These are phyloP conservation scores for Patellifolia procumbens DNA, from an alignment of 179 eudicot genomes.

Conservation along the genomic window DNA sequence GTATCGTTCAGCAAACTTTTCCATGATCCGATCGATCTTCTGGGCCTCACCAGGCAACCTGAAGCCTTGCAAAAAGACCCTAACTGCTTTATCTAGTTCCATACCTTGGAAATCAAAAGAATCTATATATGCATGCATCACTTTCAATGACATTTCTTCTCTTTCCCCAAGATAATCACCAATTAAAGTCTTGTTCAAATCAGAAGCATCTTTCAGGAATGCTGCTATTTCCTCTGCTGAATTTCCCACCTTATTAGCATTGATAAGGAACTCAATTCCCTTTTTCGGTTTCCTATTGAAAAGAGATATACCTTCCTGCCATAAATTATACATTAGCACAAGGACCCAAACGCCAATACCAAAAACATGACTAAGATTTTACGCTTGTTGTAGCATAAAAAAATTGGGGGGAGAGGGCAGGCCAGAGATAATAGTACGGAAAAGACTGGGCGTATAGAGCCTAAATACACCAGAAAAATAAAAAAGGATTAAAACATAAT, in stretches of 20 bases:
- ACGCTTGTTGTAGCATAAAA: neutral
- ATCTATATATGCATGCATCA: constrained; percentile 97
- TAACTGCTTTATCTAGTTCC: constrained; percentile 89
- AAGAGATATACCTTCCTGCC: constrained; percentile 99
- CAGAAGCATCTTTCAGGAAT: constrained; percentile 81
- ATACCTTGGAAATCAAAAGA: constrained; percentile 79
- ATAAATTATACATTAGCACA: constrained; percentile 42
- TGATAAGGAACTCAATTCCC: constrained; percentile 88
- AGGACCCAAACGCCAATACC: neutral
- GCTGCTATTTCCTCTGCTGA: constrained; percentile 85
- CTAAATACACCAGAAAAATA: neutral
- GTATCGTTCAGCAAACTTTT: constrained; percentile 95
- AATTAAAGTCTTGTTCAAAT: constrained; percentile 70
- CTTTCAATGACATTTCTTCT: constrained; percentile 86
- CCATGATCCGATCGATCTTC: constrained; percentile 97
- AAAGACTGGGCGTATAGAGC: too few species aligned
- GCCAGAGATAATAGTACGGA: too few species aligned
- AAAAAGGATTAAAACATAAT: neutral
- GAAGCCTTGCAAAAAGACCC: constrained; percentile 83
- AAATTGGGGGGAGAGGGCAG: neutral
- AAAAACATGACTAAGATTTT: neutral
- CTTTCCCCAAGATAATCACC: constrained; percentile 98
- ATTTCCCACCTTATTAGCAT: constrained; percentile 83
- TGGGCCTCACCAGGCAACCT: constrained; percentile 98
- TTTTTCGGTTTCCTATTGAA: constrained; percentile 89